Percentiles rank a stretch among this genome's conserved stretches.
These are phyloP conservation scores for Diaporthe capsici DNA, from an alignment of 2,329 filamentous ascomycete species.

Conservation along the genomic window DNA sequence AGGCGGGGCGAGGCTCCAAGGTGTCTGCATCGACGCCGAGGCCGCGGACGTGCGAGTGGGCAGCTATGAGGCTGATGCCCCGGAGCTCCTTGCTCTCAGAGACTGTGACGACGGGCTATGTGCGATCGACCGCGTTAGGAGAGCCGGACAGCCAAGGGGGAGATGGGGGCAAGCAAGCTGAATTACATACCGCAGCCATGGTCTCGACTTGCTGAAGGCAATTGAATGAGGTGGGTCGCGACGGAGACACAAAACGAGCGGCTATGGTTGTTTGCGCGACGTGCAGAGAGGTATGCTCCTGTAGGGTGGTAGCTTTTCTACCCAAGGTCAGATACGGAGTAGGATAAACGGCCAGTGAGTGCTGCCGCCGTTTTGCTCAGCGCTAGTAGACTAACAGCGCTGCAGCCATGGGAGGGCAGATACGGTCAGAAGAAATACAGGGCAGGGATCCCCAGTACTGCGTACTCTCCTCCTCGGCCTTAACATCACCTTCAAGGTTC, in stretches of 20 bases:
- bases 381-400: neutral
- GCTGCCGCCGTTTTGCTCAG: constrained; percentile 21
- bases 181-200: constrained; percentile 43
- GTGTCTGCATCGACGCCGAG: constrained; percentile 94
- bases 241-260: constrained; percentile 19
- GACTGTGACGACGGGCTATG: constrained; percentile 79
- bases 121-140: constrained; percentile 28
- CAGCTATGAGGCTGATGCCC: constrained; percentile 96
- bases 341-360: constrained; percentile 5
- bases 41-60: constrained; percentile 97
- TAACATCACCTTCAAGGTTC: neutral
- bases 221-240: constrained; percentile 32
- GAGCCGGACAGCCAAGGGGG: constrained; percentile 3
- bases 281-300: neutral
- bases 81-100: constrained; percentile 96
- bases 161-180: neutral
- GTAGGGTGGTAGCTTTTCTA: constrained; percentile 25
- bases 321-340: constrained; percentile 23
- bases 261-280: constrained; percentile 33
- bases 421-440: neutral
- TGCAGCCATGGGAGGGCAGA: neutral
- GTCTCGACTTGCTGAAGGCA: constrained; percentile 30
- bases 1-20: constrained; percentile 85
- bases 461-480: neutral
- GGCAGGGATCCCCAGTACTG: neutral